Evolutionary conservation across 371 early-diverging fungal species (phyloP), one percentile per base, ranked within the genome.

Genomic region (Mortierella sp.): DNA sequence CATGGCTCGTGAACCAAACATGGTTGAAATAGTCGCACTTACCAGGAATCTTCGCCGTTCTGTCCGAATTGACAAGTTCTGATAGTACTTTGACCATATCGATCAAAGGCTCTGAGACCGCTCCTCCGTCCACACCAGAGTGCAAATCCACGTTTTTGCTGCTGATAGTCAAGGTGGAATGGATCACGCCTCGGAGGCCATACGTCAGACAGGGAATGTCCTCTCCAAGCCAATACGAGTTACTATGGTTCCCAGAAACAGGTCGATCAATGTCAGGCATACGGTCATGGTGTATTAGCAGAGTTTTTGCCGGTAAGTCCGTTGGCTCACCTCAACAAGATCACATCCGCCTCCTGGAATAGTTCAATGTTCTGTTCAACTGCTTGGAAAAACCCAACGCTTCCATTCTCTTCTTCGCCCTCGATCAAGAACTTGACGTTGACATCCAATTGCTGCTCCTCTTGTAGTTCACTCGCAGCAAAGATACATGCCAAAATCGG

Each of bases 161-260:
- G 58, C 80, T 81, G 18, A 85, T 85, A 31, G 86, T 81, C 27
- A 94, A 67, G 9, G 83, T 84, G 6, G 93, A 90, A 54, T 90
- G 89, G 45, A 94, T 90, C 0, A 92, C 89, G 21, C 94, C 94
- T 49, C 98, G 94, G 50, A 98, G 91, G 43, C 98, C 98, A 81
- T 97, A 96, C 12, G 98, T 98, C 73, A 98, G 80, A 81, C 98
- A 97, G 16, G 98, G 98, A 81, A 94, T 96, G 58, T 85, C 91
- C 38, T 92, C 96, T 54, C 96, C 96, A 23, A 97, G 86, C 97
- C 98, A 97, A 84, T 96, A 91, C 16, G 82, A 82, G 58, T 82
- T 82, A 64, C 82, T 82, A 63, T 41, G 46, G 16, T 30, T 30
- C 1, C 55, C 18, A n/a, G 31, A 23, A 50, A 28, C 12, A 50